Evolutionary conservation across 805 yeast genomes (phyloP), one percentile per base, ranked within the genome.

Genomic region (Citeromyces matritensis): DNA sequence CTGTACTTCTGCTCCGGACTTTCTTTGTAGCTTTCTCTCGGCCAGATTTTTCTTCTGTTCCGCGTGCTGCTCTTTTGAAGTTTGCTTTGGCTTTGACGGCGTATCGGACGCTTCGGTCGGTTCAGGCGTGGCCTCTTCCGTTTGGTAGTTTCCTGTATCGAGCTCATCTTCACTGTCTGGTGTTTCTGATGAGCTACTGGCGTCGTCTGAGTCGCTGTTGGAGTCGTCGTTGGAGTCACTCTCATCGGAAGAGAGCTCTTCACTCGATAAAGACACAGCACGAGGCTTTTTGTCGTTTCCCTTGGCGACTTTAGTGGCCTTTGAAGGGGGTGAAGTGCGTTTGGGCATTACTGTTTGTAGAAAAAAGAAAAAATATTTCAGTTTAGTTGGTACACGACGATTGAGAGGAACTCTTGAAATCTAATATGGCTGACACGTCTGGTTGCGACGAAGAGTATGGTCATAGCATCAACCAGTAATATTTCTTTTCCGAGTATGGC

Each of bases 1-100:
- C 52, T 82, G 84, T 31, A 88, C 85, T 54, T 79, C 82, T 24
- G 58, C 57, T 44, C 96, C 97, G n/a, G 91, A 69, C 49, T 79
- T 82, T 60, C 95, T 74, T 49, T 75, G 73, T 40, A 83, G 59
- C 54, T 86, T 88, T 57, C 98, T 73, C 49, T 86, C 95, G 35
- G 72, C 70, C 25, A 79, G 62, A 25, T 76, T 48, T 44, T 73
- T 73, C 51, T 76, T 76, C 56, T 88, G 95, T 49, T 83, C 95
- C 19, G 75, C 75, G 48, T 83, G 93, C 42, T 70, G 73, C 48
- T 76, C 84, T 34, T 61, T 69, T 1, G 82, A 69, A 1, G 70
- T 32, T 38, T 65, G 59, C 45, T 65, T 64, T 24, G 33, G 9
- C 3, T 32, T 17, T 17, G 15, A 27, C 23, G 11, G 13, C 21